These are phyloP conservation scores for Malus sieversii DNA, from an alignment of 306 rosid genomes.

Conservation along the genomic window DNA sequence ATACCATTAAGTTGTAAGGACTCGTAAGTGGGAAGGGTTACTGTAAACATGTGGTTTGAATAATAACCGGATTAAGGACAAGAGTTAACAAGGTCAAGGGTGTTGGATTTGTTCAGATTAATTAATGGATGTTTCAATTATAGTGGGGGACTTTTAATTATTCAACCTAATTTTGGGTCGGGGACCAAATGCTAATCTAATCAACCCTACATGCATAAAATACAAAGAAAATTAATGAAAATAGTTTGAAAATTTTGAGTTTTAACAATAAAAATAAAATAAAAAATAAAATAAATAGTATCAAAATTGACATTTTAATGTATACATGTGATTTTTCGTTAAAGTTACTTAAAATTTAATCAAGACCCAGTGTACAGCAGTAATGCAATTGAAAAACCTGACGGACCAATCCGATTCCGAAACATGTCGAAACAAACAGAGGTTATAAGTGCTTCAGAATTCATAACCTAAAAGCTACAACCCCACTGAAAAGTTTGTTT, in stretches of 20 bases:
- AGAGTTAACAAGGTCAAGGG: background rate
- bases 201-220: background rate
- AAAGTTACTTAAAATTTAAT: too few species aligned
- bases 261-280: too few species aligned
- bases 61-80: background rate
- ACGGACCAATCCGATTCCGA: background rate
- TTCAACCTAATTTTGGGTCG: background rate
- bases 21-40: constrained; percentile 11
- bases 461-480: background rate
- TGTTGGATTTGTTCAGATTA: background rate
- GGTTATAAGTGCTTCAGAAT: background rate
- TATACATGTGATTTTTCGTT: too few species aligned
- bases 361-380: background rate
- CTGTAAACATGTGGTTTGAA: background rate
- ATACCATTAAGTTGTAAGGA: background rate
- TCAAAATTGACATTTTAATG: too few species aligned
- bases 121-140: background rate
- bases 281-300: fast-evolving
- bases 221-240: too few species aligned
- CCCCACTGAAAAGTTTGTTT: background rate
- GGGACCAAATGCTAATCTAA: background rate
- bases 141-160: background rate
- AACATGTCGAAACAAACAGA: background rate
- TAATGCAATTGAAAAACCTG: background rate
- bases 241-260: too few species aligned